These are phyloP conservation scores for Cryphonectria parasitica DNA, from an alignment of 2,329 filamentous ascomycete species.

Conservation along the genomic window DNA sequence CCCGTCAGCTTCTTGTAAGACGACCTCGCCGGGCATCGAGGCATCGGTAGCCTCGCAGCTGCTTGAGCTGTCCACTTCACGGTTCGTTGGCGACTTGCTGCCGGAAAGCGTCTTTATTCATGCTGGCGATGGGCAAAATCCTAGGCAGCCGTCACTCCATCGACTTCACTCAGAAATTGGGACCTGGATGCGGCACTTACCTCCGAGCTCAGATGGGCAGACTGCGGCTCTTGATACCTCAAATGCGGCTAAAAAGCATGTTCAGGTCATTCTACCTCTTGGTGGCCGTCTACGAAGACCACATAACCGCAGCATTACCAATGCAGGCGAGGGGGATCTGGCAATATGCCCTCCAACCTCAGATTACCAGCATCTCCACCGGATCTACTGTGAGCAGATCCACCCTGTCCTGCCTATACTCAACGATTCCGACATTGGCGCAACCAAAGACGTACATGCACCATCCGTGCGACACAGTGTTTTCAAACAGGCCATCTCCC, in stretches of 20 bases:
- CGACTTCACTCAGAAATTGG: constrained; percentile 24
- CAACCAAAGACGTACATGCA: constrained; percentile 32
- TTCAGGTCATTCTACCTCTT: not conserved
- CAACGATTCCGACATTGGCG: constrained; percentile 41
- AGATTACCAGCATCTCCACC: constrained; percentile 51
- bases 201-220: constrained; percentile 25
- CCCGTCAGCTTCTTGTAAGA: constrained; percentile 32
- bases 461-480: constrained; percentile 42
- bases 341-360: constrained; percentile 51
- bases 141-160: constrained; percentile 6
- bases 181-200: constrained; percentile 39
- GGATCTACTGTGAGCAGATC: constrained; percentile 55
- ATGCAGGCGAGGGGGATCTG: constrained; percentile 45
- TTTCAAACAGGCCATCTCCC: constrained; percentile 57
- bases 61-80: constrained; percentile 40
- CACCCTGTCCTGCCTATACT: constrained; percentile 60
- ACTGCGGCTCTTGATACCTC: not conserved
- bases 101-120: constrained; percentile 39
- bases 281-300: not conserved
- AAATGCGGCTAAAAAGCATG: not conserved
- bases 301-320: not conserved
- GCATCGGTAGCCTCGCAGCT: constrained; percentile 35
- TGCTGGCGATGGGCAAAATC: constrained; percentile 27
- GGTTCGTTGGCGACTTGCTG: constrained; percentile 40
- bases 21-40: constrained; percentile 30